phyloP scores from a whole-genome alignment of 2,329 filamentous ascomycete species.

The Ophiosphaerella korrae region DNA sequence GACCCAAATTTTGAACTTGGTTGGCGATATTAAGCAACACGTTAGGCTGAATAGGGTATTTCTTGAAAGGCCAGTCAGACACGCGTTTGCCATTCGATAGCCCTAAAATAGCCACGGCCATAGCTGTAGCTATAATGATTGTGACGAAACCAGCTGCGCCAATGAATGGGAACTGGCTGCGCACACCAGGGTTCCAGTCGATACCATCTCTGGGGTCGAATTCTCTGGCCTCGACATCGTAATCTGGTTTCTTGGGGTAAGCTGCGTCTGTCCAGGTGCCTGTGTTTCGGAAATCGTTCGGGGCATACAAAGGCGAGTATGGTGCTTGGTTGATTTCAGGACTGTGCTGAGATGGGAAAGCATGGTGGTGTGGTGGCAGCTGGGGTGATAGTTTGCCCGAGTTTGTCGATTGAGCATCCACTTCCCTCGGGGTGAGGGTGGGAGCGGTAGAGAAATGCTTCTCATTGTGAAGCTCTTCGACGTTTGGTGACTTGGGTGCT shows the following conservation, averaged over 20 bases:
- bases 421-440: not conserved
- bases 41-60: conserved; percentile 29
- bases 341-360: not conserved
- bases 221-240: conserved; percentile 8
- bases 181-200: conserved; percentile 30
- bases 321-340: not conserved
- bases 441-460: conserved; percentile 6
- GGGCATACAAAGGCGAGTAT: conserved; percentile 1
- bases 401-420: not conserved
- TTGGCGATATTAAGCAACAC: conserved; percentile 33
- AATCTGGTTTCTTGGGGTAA: not conserved
- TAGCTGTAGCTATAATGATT: conserved; percentile 24
- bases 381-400: not conserved
- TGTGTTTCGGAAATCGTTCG: conserved; percentile 3
- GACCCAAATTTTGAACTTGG: conserved; percentile 28
- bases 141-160: conserved; percentile 24
- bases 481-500: not conserved
- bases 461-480: not conserved
- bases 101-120: conserved; percentile 20
- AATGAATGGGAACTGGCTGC: conserved; percentile 29
- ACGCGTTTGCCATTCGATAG: conserved; percentile 20
- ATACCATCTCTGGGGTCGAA: conserved; percentile 21
- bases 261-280: conserved; percentile 3
- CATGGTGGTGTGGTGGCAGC: not conserved
- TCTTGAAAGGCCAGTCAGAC: conserved; percentile 23